Percentiles rank a stretch among this genome's conserved stretches.
These are phyloP conservation scores for Auriscalpium vulgare DNA, from an alignment of 768 basidiomycete genomes.

Conservation along the genomic window DNA sequence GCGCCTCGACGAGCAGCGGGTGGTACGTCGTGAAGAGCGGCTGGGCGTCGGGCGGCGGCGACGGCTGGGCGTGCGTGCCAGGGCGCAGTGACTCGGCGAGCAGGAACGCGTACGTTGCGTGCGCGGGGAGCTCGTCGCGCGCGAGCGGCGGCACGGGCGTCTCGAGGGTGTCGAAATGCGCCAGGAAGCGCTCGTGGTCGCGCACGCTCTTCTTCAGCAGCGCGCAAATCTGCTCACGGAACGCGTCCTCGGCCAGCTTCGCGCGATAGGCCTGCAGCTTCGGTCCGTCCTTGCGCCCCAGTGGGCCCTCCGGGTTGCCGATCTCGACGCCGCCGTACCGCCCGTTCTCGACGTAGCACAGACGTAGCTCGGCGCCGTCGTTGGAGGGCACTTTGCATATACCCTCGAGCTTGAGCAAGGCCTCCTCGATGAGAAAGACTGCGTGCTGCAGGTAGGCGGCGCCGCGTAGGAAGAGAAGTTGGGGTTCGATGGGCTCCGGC, in stretches of 20 bases:
- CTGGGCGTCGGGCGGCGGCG: constrained; percentile 37
- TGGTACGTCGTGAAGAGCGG: constrained; percentile 84
- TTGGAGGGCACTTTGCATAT: constrained; percentile 48
- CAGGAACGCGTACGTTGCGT: constrained; percentile 59
- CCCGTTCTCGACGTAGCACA: constrained; percentile 70
- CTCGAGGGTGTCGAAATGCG: constrained; percentile 76
- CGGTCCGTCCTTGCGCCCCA: constrained; percentile 48
- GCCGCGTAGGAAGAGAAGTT: constrained; percentile 76
- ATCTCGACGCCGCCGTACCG: constrained; percentile 80
- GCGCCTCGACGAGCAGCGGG: constrained; percentile 80
- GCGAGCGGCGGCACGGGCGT: constrained; percentile 17
- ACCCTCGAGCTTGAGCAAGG: constrained; percentile 63
- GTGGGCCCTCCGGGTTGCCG: constrained; percentile 72
- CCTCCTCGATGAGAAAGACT: constrained; percentile 62
- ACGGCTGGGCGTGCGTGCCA: constrained; percentile 36
- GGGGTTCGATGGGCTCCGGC: constrained; percentile 82
- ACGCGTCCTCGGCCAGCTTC: constrained; percentile 43
- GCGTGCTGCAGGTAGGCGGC: constrained; percentile 80
- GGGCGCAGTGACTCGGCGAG: constrained; percentile 64
- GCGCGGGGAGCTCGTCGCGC: constrained; percentile 37
- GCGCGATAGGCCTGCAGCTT: constrained; percentile 61
- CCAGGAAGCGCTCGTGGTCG: constrained; percentile 79
- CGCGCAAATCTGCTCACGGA: constrained; percentile 52
- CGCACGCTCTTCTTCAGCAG: constrained; percentile 70
- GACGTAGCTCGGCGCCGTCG: constrained; percentile 63